These are phyloP conservation scores for Thalassiosira exigua DNA, from an alignment of 352 stramenopile species.

Conservation along the genomic window DNA sequence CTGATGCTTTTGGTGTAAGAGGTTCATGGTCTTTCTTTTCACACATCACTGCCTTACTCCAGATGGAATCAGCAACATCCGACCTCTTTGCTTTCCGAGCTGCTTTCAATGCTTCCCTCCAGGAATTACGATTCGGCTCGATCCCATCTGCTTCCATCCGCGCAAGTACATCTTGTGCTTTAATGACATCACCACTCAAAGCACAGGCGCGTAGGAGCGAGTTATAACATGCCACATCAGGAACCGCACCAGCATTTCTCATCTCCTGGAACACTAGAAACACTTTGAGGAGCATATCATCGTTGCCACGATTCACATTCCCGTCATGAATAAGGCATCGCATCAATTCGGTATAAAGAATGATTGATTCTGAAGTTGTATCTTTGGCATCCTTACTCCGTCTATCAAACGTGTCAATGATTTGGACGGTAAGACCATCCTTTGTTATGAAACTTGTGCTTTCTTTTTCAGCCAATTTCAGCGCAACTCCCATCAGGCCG, in stretches of 20 bases:
- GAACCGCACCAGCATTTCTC: constrained; percentile 64
- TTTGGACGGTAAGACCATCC: constrained; percentile 48
- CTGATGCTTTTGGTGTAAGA: constrained; percentile 19
- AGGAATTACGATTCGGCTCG: constrained; percentile 73
- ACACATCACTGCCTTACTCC: constrained; percentile 49
- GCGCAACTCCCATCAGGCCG: constrained; percentile 78
- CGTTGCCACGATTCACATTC: constrained; percentile 6
- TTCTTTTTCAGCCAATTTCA: constrained; percentile 65
- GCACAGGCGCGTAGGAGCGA: constrained; percentile 75
- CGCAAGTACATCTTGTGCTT: constrained; percentile 53
- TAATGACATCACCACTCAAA: constrained; percentile 68
- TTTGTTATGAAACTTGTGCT: constrained; percentile 50
- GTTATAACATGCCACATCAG: constrained; percentile 84
- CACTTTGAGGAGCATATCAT: constrained; percentile 69
- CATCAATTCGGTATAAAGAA: constrained; percentile 82
- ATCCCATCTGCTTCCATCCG: constrained; percentile 66
- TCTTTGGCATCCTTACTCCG: constrained; percentile 19
- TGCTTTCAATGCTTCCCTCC: constrained; percentile 65
- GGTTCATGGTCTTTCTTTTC: constrained; percentile 5
- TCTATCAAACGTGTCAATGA: constrained; percentile 49
- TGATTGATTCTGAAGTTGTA: constrained; percentile 59
- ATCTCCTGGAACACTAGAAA: constrained; percentile 84
- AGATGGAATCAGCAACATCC: constrained; percentile 66
- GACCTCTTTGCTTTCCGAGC: constrained; percentile 60
- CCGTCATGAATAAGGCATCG: constrained; percentile 52